Evolutionary conservation across 2,329 filamentous ascomycete genomes (phyloP), one percentile per base, ranked within the genome.

Genomic region (Aureobasidium sp.): DNA sequence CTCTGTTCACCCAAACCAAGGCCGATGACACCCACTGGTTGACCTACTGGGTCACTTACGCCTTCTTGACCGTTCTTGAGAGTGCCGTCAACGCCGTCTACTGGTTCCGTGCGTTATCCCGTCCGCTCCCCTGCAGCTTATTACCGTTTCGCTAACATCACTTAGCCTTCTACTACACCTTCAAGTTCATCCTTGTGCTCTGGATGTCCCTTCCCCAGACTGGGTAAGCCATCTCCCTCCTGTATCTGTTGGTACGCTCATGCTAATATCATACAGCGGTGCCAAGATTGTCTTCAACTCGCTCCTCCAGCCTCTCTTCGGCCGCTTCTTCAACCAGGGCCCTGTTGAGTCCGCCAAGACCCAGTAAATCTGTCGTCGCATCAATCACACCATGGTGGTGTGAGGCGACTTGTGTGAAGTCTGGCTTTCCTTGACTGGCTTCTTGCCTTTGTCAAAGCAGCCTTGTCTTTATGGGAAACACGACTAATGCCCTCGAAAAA

Each of bases 131-230:
- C 41, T 46, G 29, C 32, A 36, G 42, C 20, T 37, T n/a, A 26
- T 58, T 20, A 8, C 36, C 46, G 34, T 36, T 55, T 42, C 23
- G 57, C 67, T 71, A 59, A 72, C 62, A 44, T 39, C 13, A 37
- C 9, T n/a, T 62, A 77, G 78, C 94, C 74, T 99, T 99, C 82
- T 99, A 99, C 88, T 99, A 90, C 80, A 93, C 92, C 75, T 97
- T 99, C 89, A 99, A 99, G 85, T 97, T 99, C 75, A 82, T 95
- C 74, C 89, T 97, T 76, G 84, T 97, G 71, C 87, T 99, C 76
- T 99, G 94, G 94, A 91, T 99, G 80, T 87, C 93, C 70, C 91
- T 99, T 72, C 94, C 94, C 76, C 84, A 90, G 77, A 97, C 95
- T 82, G 82, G 83, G 93, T 97, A 87, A 75, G 88, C 80, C 47